A percentile compares a stretch with the other conserved stretches of the same genome.
Conservation (phyloP, 495 filamentous ascomycete genomes). For the Sordaria brevicollis region DNA sequence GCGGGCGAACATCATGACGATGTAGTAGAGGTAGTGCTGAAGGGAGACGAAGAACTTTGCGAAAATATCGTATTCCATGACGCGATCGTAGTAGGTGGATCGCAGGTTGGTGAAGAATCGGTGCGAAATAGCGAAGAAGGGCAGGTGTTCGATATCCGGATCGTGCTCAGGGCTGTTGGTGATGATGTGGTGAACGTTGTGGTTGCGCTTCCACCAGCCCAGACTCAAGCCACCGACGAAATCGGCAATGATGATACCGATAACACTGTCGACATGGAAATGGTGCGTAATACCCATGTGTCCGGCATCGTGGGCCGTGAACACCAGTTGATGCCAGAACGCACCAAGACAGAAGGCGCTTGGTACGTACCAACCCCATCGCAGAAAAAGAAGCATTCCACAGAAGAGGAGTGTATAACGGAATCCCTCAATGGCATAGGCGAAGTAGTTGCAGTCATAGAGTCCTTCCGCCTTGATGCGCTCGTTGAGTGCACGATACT, state of each 20-base stretch:
- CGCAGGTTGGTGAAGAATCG: conserved; percentile 65
- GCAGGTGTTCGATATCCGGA: conserved; percentile 94
- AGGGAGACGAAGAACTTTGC: conserved; percentile 62
- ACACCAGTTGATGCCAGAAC: conserved; percentile 94
- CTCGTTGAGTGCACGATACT: conserved; percentile 66
- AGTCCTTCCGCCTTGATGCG: conserved; percentile 65
- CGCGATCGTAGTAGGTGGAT: conserved; percentile 80
- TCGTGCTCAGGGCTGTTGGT: conserved; percentile 96
- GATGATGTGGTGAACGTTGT: conserved; percentile 97
- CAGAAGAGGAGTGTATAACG: conserved; percentile 68
- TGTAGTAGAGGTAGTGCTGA: conserved; percentile 80
- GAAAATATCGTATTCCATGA: conserved; percentile 74
- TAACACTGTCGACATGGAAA: conserved; percentile 69
- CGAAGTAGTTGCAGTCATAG: conserved; percentile 76
- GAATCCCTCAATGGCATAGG: conserved; percentile 63
- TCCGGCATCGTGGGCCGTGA: conserved; percentile 90
- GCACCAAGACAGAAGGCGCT: conserved; percentile 71
- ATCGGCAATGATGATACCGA: conserved; percentile 86
- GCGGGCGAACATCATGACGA: conserved; percentile 74
- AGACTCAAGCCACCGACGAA: conserved; percentile 84
- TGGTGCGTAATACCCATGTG: conserved; percentile 96
- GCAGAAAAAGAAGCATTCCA: conserved; percentile 55
- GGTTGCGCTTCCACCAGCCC: conserved; percentile 95
- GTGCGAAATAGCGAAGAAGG: conserved; percentile 88
- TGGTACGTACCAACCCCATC: conserved; percentile 58